phyloP scores from a whole-genome alignment of 768 basidiomycete genomes.

The Lyophyllum decastes region DNA sequence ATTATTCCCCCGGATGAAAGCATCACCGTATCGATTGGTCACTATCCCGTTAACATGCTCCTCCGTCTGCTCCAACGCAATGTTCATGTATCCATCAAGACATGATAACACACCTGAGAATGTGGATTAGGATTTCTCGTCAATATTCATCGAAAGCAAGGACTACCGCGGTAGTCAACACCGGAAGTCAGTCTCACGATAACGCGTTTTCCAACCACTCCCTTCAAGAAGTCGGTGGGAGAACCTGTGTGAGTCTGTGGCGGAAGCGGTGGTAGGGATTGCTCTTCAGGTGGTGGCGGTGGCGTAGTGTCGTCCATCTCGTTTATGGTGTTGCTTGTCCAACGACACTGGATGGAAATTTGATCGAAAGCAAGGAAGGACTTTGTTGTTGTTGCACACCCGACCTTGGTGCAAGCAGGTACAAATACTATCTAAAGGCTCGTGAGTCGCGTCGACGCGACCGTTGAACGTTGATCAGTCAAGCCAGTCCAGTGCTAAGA shows the following conservation, averaged over 20 bases:
- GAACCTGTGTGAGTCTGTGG: slow-evolving; percentile 64
- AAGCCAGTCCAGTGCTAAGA: no score
- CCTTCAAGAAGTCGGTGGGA: slow-evolving; percentile 91
- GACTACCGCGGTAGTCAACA: slow-evolving; percentile 86
- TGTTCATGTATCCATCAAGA: slow-evolving; percentile 99
- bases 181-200: slow-evolving; percentile 91
- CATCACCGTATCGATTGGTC: slow-evolving; percentile 91
- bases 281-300: background rate
- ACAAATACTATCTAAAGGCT: background rate
- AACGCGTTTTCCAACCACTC: slow-evolving; percentile 94
- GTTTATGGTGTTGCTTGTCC: no score
- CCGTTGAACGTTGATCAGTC: no score
- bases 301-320: slow-evolving; percentile 1
- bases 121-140: background rate
- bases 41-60: slow-evolving; percentile 89
- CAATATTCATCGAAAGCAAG: background rate
- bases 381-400: no score
- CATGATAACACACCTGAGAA: slow-evolving; percentile 84
- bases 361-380: no score
- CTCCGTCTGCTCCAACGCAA: slow-evolving; percentile 95
- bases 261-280: slow-evolving; percentile 39
- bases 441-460: background rate
- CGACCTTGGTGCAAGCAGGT: no score
- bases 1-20: slow-evolving; percentile 94
- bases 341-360: no score